Percentiles rank a stretch among this genome's conserved stretches.
phyloP scores from a whole-genome alignment of 495 filamentous ascomycete genomes.

The Penicillium tannophilum region DNA sequence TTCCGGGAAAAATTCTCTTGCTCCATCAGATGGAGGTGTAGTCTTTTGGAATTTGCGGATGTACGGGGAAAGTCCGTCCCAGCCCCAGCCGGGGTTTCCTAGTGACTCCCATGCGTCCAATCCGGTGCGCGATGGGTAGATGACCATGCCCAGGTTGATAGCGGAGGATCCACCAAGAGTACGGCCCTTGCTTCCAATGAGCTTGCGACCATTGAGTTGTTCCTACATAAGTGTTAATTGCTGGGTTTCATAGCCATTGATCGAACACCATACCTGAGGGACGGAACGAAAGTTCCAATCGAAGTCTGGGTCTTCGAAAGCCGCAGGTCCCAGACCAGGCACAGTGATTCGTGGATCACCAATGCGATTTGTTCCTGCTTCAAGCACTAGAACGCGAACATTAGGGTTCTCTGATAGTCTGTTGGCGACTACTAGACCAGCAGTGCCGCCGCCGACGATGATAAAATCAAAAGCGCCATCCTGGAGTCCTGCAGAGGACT shows the following conservation, averaged over 20 bases:
- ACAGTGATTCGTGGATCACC: conserved; percentile 43
- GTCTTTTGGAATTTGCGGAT: conserved; percentile 23
- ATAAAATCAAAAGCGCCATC: conserved; percentile 18
- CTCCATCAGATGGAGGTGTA: conserved; percentile 13
- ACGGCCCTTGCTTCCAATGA: conserved; percentile 44
- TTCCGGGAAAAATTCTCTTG: conserved; percentile 11
- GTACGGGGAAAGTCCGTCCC: conserved; percentile 49
- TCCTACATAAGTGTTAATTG: conserved; percentile 8
- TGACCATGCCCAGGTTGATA: conserved; percentile 45
- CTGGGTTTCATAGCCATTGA: too few species aligned
- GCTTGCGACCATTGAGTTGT: conserved; percentile 25
- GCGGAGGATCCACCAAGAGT: conserved; percentile 58
- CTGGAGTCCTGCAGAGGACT: conserved; percentile 10
- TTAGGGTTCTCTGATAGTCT: conserved; percentile 47
- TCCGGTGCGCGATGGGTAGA: conserved; percentile 34
- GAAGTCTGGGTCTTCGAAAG: conserved; percentile 48
- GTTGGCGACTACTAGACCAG: conserved; percentile 51
- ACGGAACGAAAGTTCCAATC: conserved; percentile 57
- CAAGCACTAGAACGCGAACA: conserved; percentile 52
- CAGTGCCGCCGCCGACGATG: conserved; percentile 43
- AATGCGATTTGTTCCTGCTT: conserved; percentile 51
- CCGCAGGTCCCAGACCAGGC: conserved; percentile 40
- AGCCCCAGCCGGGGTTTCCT: conserved; percentile 58
- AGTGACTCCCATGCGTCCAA: conserved; percentile 54
- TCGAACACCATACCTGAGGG: conserved; percentile 42